A percentile compares a stretch with the other conserved stretches of the same genome.
phyloP scores from a whole-genome alignment of 108 stramenopile genomes.

The Discostella stelligeroides region DNA sequence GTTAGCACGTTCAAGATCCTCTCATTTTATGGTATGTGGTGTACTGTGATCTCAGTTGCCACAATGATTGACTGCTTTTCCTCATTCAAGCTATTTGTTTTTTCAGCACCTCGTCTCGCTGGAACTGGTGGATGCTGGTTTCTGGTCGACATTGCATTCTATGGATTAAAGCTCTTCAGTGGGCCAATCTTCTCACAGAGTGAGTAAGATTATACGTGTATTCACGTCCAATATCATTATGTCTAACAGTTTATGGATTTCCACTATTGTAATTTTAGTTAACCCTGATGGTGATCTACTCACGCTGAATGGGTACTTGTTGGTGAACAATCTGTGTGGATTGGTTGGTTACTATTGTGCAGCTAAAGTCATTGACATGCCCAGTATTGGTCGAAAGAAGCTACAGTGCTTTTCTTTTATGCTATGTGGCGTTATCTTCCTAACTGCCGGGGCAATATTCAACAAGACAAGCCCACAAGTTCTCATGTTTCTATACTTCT shows the following conservation, averaged over 20 bases:
- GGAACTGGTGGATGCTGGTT: conserved; percentile 33
- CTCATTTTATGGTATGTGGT: conserved; percentile 1
- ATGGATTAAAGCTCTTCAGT: conserved; percentile 37
- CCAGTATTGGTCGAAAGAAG: conserved; percentile 21
- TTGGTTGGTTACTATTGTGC: conserved; percentile 31
- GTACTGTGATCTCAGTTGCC: background rate
- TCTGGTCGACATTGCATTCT: conserved; percentile 32
- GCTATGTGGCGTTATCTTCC: conserved; percentile 17
- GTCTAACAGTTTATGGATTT: background rate
- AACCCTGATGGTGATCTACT: conserved; percentile 28
- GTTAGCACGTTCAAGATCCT: conserved; percentile 2
- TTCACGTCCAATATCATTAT: background rate
- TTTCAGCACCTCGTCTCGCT: conserved; percentile 19
- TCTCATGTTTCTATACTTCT: conserved; percentile 26
- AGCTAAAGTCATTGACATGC: conserved; percentile 28
- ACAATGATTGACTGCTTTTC: no score
- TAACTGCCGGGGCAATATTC: conserved; percentile 13
- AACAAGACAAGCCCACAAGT: background rate
- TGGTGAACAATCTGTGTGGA: conserved; percentile 33
- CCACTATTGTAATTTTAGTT: background rate
- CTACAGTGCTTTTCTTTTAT: conserved; percentile 20
- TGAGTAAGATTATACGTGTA: background rate
- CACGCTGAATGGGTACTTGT: conserved; percentile 29
- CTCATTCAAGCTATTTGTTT: background rate
- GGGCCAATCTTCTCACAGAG: conserved; percentile 27